Percentiles rank a stretch among this genome's conserved stretches.
These are phyloP conservation scores for Claviceps humidiphila DNA, from an alignment of 2,329 filamentous ascomycete species.

Conservation along the genomic window DNA sequence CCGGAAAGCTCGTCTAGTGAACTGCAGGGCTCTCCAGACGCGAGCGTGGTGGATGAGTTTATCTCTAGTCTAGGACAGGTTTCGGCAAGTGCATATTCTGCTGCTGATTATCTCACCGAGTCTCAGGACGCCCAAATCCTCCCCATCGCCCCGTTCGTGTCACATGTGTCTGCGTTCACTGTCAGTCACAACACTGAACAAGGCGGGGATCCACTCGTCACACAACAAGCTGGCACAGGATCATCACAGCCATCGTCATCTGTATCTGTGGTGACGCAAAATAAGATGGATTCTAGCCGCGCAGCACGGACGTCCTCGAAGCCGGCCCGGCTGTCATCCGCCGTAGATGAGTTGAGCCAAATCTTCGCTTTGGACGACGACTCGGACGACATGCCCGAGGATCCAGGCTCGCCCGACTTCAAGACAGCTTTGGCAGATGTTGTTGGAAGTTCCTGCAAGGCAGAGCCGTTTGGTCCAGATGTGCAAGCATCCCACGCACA, in stretches of 20 bases:
- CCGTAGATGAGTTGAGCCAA: conserved; percentile 9
- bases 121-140: conserved; percentile 19
- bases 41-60: conserved; percentile 4
- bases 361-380: conserved; percentile 8
- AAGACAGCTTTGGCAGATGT: background rate
- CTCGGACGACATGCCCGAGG: background rate
- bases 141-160: conserved; percentile 6
- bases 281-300: conserved; percentile 2
- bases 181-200: conserved; percentile 7
- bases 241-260: background rate
- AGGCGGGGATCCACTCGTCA: background rate
- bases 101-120: conserved; percentile 2
- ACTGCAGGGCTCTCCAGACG: background rate
- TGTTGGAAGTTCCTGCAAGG: background rate
- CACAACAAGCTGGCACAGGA: background rate
- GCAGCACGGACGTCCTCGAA: background rate
- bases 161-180: conserved; percentile 6
- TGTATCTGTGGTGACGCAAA: background rate
- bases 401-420: background rate
- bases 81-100: background rate
- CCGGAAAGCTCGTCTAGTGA: conserved; percentile 4
- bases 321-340: background rate
- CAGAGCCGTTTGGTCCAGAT: background rate
- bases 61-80: background rate
- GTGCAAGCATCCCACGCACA: background rate